Conservation (phyloP, 805 yeast species). For the Komagataella mondaviorum region DNA sequence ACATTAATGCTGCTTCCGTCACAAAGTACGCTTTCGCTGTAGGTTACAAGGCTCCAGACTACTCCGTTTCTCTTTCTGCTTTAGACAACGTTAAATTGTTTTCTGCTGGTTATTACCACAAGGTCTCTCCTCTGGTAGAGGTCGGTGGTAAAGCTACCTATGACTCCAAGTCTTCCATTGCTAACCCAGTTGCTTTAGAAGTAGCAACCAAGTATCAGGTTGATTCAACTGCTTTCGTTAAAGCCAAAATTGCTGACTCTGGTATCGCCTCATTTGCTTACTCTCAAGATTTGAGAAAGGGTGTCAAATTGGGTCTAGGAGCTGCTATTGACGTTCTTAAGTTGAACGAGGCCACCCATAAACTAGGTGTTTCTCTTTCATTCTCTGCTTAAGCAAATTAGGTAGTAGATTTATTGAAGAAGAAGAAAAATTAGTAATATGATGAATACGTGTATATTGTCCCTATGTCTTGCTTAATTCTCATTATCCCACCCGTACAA, state of each 20-base stretch:
- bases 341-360: constrained; percentile 93
- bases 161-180: constrained; percentile 67
- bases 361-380: constrained; percentile 89
- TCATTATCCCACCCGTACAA: constrained; percentile 29
- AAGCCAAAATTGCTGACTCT: constrained; percentile 94
- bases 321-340: constrained; percentile 93
- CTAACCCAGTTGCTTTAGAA: constrained; percentile 82
- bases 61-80: constrained; percentile 76
- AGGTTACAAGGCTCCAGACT: constrained; percentile 83
- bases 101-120: constrained; percentile 96
- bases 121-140: constrained; percentile 80
- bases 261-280: constrained; percentile 90
- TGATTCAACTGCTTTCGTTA: constrained; percentile 80
- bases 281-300: constrained; percentile 91
- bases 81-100: constrained; percentile 77
- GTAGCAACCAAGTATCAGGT: constrained; percentile 90
- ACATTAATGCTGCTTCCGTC: constrained; percentile 82
- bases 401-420: not conserved
- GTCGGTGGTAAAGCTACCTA: constrained; percentile 97
- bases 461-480: not conserved
- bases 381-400: constrained; percentile 62
- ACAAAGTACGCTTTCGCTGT: constrained; percentile 89
- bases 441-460: not conserved
- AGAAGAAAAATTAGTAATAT: not conserved
- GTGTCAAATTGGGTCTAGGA: constrained; percentile 95